These are phyloP conservation scores for Salix viminalis DNA, from an alignment of 345 rosid species.

Conservation along the genomic window DNA sequence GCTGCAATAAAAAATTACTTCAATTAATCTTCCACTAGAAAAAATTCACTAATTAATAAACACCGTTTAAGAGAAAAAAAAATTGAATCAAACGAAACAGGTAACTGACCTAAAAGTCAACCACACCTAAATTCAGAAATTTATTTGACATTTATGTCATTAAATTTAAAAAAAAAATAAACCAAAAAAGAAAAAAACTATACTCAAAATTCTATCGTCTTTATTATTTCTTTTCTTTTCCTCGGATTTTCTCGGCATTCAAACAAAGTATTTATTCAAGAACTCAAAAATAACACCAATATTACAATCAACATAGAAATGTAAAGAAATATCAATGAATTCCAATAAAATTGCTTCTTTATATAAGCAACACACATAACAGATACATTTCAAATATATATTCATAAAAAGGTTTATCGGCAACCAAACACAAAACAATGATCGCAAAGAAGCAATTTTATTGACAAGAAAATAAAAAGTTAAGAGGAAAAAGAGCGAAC, in stretches of 20 bases:
- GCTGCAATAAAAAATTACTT: conserved; percentile 39
- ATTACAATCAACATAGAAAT: neutral
- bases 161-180: neutral
- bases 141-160: neutral
- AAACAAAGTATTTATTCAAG: neutral
- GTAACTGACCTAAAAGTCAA: neutral
- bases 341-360: neutral
- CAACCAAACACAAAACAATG: conserved; percentile 11
- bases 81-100: neutral
- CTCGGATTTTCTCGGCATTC: neutral
- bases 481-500: conserved; percentile 38
- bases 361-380: neutral
- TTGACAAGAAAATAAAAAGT: neutral
- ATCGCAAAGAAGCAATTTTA: neutral
- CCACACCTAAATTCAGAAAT: neutral
- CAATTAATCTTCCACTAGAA: neutral
- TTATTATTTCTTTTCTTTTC: neutral
- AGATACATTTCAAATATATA: neutral
- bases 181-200: neutral
- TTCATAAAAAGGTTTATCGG: neutral
- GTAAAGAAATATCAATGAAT: neutral
- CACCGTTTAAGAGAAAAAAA: neutral
- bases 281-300: neutral
- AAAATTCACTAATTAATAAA: neutral
- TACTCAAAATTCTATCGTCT: neutral